Conservation (phyloP, 2,329 filamentous ascomycete species). For the Colletotrichum sojae region DNA sequence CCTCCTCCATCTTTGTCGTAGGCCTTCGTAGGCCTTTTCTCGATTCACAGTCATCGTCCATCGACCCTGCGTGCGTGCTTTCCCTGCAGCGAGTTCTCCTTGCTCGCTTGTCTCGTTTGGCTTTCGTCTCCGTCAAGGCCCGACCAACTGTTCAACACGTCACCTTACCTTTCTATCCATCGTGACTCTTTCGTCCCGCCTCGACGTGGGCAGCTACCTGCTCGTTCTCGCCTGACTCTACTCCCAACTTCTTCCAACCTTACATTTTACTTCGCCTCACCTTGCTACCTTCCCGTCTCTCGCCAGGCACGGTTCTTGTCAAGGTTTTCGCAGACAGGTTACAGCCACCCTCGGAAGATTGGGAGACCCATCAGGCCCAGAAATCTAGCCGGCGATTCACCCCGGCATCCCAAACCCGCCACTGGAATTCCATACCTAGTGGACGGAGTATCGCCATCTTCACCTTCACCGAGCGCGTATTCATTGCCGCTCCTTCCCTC, state of each 20-base stretch:
- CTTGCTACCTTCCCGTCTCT: neutral
- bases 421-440: neutral
- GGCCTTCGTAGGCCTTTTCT: too few relatives aligned
- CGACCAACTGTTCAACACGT: neutral
- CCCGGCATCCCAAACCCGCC: neutral
- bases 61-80: too few relatives aligned
- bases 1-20: too few relatives aligned
- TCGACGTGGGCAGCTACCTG: neutral
- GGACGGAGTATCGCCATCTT: neutral
- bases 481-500: neutral
- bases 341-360: constrained; percentile 15
- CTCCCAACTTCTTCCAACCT: neutral
- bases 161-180: neutral
- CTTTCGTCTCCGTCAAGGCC: neutral
- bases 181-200: constrained; percentile 6
- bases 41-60: too few relatives aligned
- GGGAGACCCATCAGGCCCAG: constrained; percentile 11
- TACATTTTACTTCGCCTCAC: neutral
- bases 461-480: neutral
- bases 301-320: neutral
- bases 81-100: neutral
- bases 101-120: neutral
- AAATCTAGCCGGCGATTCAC: neutral
- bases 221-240: neutral
- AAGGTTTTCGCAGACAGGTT: constrained; percentile 4